Evolutionary conservation across 768 basidiomycete species (phyloP).

Genomic region (Hygrophorus russula): DNA sequence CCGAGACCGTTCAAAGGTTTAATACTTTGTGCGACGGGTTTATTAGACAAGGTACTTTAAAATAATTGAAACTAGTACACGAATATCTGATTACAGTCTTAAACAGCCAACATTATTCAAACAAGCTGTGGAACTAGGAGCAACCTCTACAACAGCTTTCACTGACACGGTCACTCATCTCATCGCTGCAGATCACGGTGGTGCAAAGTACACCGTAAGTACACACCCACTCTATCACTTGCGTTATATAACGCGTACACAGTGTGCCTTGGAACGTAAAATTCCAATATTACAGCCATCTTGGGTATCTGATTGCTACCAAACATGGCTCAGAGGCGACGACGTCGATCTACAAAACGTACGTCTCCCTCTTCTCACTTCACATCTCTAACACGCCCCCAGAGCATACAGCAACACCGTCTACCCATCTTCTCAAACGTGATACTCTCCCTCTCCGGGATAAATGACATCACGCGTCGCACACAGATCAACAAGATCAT

Average conservation of each 20-base stretch:
- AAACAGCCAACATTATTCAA: constrained; percentile 58
- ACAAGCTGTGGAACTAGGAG: constrained; percentile 75
- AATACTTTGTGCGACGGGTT: constrained; percentile 65
- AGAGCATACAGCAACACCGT: constrained; percentile 52
- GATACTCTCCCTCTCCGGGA: constrained; percentile 64
- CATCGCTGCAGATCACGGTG: constrained; percentile 68
- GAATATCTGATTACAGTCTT: neutral
- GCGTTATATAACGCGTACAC: neutral
- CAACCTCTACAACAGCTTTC: constrained; percentile 53
- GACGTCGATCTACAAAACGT: constrained; percentile 40
- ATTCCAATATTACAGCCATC: constrained; percentile 70
- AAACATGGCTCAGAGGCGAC: constrained; percentile 69
- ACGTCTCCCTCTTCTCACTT: neutral
- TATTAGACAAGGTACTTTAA: constrained; percentile 65
- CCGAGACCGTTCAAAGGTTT: constrained; percentile 60
- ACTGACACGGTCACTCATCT: constrained; percentile 87
- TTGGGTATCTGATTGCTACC: constrained; percentile 68
- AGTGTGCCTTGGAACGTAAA: constrained; percentile 78
- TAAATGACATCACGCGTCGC: constrained; percentile 49
- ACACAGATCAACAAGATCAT: constrained; percentile 55
- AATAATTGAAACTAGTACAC: constrained; percentile 17
- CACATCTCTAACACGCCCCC: neutral
- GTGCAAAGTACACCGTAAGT: constrained; percentile 72
- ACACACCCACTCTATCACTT: neutral
- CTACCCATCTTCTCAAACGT: constrained; percentile 68